A percentile compares a stretch with the other conserved stretches of the same genome.
Conservation (phyloP, 2,329 filamentous ascomycete genomes). For the Cladosporium austrohemisphaericum region DNA sequence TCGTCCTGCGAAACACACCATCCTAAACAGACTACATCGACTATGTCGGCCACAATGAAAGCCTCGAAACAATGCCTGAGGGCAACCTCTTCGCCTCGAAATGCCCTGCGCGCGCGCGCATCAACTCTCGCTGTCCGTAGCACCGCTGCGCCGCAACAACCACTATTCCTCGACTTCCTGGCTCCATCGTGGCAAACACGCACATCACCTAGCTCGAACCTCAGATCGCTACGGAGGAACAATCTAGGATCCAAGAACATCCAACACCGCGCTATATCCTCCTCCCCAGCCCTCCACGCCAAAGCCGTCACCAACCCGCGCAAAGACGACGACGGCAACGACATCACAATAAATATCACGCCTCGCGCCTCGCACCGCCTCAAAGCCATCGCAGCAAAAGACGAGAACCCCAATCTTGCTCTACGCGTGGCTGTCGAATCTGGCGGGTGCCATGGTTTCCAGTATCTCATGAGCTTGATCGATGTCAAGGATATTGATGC, state of each 20-base stretch:
- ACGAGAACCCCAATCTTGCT: constrained; percentile 69
- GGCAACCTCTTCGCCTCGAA: not conserved
- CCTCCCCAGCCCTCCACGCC: constrained; percentile 17
- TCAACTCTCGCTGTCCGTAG: not conserved
- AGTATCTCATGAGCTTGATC: constrained; percentile 89
- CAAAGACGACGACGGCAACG: constrained; percentile 76
- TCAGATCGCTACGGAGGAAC: not conserved
- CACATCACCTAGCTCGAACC: not conserved
- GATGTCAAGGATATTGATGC: constrained; percentile 53
- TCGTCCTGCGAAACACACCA: not conserved
- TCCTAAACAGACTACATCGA: not conserved
- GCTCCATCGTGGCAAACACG: constrained; percentile 28
- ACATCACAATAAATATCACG: constrained; percentile 79
- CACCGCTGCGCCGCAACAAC: constrained; percentile 13
- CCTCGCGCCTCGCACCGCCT: constrained; percentile 73
- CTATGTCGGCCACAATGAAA: not conserved
- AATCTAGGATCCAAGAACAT: not conserved
- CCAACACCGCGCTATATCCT: constrained; percentile 19
- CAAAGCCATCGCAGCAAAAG: constrained; percentile 55
- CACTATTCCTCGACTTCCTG: constrained; percentile 35
- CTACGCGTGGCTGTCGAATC: constrained; percentile 90
- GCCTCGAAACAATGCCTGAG: constrained; percentile 1
- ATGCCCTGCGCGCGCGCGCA: not conserved
- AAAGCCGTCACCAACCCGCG: constrained; percentile 64
- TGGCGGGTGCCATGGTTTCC: constrained; percentile 95